These are phyloP conservation scores for Colletotrichum navitas DNA, from an alignment of 2,329 filamentous ascomycete genomes.

Conservation along the genomic window DNA sequence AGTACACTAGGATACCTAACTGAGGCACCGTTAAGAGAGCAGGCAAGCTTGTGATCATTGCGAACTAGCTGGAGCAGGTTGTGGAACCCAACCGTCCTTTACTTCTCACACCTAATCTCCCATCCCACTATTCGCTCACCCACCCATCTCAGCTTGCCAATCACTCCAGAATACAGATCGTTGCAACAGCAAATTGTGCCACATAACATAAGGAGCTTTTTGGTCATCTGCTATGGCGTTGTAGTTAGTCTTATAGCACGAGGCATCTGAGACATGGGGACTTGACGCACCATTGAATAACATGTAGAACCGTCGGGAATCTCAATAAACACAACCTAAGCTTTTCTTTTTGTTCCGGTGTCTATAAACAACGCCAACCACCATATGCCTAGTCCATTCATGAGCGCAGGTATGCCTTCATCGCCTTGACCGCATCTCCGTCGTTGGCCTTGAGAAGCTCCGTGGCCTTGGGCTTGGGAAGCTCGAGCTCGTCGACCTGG, in stretches of 20 bases:
- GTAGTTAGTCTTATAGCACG: not conserved
- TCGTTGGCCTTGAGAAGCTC: constrained; percentile 80
- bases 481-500: constrained; percentile 77
- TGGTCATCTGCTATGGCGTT: not conserved
- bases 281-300: constrained; percentile 31
- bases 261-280: not conserved
- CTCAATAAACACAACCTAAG: constrained; percentile 13
- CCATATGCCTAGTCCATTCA: constrained; percentile 27
- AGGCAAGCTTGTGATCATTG: too few relatives aligned
- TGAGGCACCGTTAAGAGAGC: too few relatives aligned
- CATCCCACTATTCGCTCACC: too few relatives aligned
- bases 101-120: too few relatives aligned
- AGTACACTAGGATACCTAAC: too few relatives aligned
- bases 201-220: not conserved
- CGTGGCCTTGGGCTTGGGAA: constrained; percentile 78
- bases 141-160: too few relatives aligned
- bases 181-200: too few relatives aligned
- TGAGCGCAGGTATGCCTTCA: constrained; percentile 66
- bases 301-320: constrained; percentile 17
- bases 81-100: too few relatives aligned
- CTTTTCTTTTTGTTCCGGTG: not conserved
- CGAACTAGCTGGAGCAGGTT: too few relatives aligned
- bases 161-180: too few relatives aligned
- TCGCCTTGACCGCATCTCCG: constrained; percentile 75
- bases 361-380: constrained; percentile 14